These are phyloP conservation scores for Inosperma sp. DNA, from an alignment of 768 basidiomycete genomes.

Conservation along the genomic window DNA sequence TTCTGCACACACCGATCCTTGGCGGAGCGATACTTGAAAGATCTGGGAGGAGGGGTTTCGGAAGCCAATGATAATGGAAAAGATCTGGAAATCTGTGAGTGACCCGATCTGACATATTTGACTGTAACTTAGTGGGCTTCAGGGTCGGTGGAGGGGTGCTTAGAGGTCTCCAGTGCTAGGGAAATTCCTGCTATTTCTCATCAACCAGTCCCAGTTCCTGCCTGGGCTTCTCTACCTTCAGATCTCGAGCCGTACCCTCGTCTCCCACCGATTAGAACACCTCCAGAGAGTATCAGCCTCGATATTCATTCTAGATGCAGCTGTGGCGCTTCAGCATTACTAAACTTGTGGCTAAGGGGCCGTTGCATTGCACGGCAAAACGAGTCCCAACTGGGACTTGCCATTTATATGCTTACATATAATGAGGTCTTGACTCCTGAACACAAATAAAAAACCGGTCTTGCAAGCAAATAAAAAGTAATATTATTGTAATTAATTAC, in stretches of 20 bases:
- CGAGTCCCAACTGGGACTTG: no score
- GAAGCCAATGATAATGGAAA: conserved; percentile 1
- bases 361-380: no score
- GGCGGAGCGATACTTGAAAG: conserved; percentile 8
- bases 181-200: conserved; percentile 5
- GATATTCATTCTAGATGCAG: conserved; percentile 10
- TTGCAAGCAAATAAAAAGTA: no score
- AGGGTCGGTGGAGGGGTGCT: background rate
- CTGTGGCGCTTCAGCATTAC: conserved; percentile 6
- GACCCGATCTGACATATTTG: background rate
- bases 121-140: background rate
- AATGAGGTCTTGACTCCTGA: no score
- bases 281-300: background rate
- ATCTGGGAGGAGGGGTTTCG: conserved; percentile 1
- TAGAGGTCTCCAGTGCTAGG: background rate
- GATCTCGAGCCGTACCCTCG: background rate
- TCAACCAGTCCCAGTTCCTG: background rate
- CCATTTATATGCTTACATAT: no score
- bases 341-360: no score
- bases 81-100: background rate
- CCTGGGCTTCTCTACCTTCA: background rate
- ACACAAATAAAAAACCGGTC: no score
- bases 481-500: no score
- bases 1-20: conserved; percentile 9
- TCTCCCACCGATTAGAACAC: background rate